phyloP scores from a whole-genome alignment of 1,139 yeast genomes.

The Yamadazyma membranifaciens region DNA sequence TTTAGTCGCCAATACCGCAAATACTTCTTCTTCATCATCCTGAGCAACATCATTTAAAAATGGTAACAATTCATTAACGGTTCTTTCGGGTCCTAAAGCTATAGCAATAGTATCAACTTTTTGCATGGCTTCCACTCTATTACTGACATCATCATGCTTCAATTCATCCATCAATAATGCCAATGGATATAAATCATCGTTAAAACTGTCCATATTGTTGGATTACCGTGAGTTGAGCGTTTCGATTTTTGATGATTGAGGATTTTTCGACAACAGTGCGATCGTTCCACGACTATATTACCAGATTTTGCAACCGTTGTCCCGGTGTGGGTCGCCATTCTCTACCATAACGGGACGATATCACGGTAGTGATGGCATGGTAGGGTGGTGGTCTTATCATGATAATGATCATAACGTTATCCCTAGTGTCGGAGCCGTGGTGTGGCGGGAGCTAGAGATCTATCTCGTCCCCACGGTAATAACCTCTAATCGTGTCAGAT shows the following conservation, averaged over 20 bases:
- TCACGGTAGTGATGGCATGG: too few species aligned
- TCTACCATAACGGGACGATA: too few species aligned
- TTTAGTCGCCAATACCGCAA: slow-evolving; percentile 89
- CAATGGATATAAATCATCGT: slow-evolving; percentile 83
- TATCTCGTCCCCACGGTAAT: too few species aligned
- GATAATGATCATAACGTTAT: too few species aligned
- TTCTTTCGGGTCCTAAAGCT: slow-evolving; percentile 93
- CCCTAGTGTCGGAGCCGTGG: too few species aligned
- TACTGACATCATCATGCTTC: slow-evolving; percentile 89
- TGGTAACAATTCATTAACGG: slow-evolving; percentile 85
- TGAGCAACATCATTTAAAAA: slow-evolving; percentile 86
- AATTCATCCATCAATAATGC: slow-evolving; percentile 96
- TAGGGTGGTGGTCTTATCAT: too few species aligned
- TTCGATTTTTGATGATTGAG: slow-evolving; percentile 1
- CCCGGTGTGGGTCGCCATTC: too few species aligned
- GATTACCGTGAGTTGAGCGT: background rate
- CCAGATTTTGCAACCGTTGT: too few species aligned
- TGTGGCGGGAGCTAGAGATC: too few species aligned
- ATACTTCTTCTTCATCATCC: slow-evolving; percentile 98
- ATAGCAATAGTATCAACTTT: slow-evolving; percentile 91
- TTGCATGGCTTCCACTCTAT: slow-evolving; percentile 93
- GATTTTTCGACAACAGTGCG: slow-evolving; percentile 7
- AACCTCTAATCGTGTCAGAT: too few species aligned
- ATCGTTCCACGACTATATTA: slow-evolving; percentile 4
- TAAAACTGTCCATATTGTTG: slow-evolving; percentile 35